phyloP scores from a whole-genome alignment of 345 rosid genomes.

The Eucalyptus polyanthemos region DNA sequence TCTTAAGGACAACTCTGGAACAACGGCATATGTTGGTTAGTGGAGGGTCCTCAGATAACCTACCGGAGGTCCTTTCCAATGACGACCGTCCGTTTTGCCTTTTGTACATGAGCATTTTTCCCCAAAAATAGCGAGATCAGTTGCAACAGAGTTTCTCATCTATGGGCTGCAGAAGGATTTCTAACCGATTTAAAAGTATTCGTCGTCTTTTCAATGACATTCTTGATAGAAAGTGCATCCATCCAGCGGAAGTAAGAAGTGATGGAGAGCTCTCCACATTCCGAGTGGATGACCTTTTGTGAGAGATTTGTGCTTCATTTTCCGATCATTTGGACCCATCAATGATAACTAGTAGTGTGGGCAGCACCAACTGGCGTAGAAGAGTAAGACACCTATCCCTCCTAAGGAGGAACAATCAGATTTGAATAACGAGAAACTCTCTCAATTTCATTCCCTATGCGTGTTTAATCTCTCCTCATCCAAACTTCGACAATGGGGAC shows the following conservation, averaged over 20 bases:
- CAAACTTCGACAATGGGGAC: background rate
- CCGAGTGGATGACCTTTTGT: constrained; percentile 5
- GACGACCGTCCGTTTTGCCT: constrained; percentile 12
- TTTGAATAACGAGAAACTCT: background rate
- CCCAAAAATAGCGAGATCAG: constrained; percentile 2
- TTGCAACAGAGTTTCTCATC: background rate
- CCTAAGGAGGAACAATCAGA: background rate
- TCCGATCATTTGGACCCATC: constrained; percentile 6
- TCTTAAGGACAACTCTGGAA: no score
- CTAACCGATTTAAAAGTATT: constrained; percentile 1
- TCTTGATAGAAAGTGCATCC: constrained; percentile 9
- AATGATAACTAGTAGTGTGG: background rate
- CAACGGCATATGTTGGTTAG: no score
- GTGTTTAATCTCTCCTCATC: background rate
- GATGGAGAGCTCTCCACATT: constrained; percentile 10
- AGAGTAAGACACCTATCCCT: constrained; percentile 7
- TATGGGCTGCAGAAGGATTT: constrained; percentile 22
- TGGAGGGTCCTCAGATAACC: no score
- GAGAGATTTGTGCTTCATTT: constrained; percentile 1
- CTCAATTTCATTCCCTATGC: constrained; percentile 1
- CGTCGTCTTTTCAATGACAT: constrained; percentile 9
- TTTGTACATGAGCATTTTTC: constrained; percentile 20
- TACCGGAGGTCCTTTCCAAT: constrained; percentile 3
- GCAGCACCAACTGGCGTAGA: background rate
- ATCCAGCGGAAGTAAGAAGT: background rate